These are phyloP conservation scores for Rhodosporidiobolus sp. DNA, from an alignment of 768 basidiomycete genomes.

Conservation along the genomic window DNA sequence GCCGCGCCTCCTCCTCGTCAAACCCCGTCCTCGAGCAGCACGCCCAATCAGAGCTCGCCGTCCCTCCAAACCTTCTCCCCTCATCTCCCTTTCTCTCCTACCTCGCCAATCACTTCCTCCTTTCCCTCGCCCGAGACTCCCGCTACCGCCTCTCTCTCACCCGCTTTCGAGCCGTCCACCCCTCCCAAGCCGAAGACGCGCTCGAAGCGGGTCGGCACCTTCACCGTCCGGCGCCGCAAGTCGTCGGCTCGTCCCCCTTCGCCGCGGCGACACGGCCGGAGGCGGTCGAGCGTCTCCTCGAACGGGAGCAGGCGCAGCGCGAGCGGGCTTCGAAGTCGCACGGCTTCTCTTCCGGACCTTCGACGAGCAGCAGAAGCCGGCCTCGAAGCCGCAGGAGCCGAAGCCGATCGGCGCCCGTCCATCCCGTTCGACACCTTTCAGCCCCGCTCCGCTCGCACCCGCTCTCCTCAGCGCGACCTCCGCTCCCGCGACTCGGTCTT, in stretches of 20 bases:
- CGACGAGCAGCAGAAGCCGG: background rate
- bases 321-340: conserved; percentile 33
- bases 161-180: background rate
- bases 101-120: background rate
- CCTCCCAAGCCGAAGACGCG: background rate
- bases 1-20: background rate
- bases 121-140: background rate
- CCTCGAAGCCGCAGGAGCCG: background rate
- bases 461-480: background rate
- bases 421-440: conserved; percentile 24
- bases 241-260: background rate
- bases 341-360: conserved; percentile 32
- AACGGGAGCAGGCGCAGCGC: conserved; percentile 72
- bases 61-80: background rate
- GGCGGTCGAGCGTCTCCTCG: conserved; percentile 51
- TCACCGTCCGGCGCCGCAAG: background rate
- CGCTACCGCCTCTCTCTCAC: background rate
- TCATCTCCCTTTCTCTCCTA: background rate
- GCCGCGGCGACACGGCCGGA: background rate
- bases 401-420: background rate
- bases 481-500: background rate
- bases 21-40: background rate
- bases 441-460: conserved; percentile 12
- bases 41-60: background rate
- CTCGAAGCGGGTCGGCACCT: background rate